Evolutionary conservation across 2,329 filamentous ascomycete species (phyloP).

Genomic region (Leptographium lundbergii): DNA sequence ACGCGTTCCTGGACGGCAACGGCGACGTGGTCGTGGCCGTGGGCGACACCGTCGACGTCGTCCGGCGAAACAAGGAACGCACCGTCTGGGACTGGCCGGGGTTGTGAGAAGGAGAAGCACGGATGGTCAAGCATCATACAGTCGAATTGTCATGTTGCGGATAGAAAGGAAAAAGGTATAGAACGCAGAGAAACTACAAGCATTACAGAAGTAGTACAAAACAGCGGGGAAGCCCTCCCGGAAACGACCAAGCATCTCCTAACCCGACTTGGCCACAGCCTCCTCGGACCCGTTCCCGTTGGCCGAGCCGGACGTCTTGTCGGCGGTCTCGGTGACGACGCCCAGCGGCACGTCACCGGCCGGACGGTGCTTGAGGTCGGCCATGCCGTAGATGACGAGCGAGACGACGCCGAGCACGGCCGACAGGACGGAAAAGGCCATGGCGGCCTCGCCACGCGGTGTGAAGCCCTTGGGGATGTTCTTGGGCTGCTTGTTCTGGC

Average conservation of each 20-base stretch:
- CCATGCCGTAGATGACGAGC: slow-evolving; percentile 55
- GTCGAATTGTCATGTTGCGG: neutral
- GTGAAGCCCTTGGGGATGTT: slow-evolving; percentile 33
- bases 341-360: neutral
- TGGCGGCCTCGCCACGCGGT: slow-evolving; percentile 55
- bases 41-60: slow-evolving; percentile 43
- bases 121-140: neutral
- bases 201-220: neutral
- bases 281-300: neutral
- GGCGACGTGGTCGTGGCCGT: slow-evolving; percentile 30
- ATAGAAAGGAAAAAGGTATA: slow-evolving; percentile 1
- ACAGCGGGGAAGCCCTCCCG: neutral
- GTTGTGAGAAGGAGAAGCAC: neutral
- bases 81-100: slow-evolving; percentile 40
- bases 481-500: slow-evolving; percentile 12
- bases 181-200: neutral
- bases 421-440: slow-evolving; percentile 58
- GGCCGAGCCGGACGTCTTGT: neutral
- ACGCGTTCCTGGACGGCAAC: slow-evolving; percentile 42
- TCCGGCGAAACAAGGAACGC: slow-evolving; percentile 34
- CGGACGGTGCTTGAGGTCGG: slow-evolving; percentile 13
- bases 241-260: too few species aligned
- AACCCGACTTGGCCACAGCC: neutral
- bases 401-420: slow-evolving; percentile 56
- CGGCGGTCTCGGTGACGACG: too few species aligned